phyloP scores from a whole-genome alignment of 2,329 filamentous ascomycete genomes.

The Neocucurbitaria cava region DNA sequence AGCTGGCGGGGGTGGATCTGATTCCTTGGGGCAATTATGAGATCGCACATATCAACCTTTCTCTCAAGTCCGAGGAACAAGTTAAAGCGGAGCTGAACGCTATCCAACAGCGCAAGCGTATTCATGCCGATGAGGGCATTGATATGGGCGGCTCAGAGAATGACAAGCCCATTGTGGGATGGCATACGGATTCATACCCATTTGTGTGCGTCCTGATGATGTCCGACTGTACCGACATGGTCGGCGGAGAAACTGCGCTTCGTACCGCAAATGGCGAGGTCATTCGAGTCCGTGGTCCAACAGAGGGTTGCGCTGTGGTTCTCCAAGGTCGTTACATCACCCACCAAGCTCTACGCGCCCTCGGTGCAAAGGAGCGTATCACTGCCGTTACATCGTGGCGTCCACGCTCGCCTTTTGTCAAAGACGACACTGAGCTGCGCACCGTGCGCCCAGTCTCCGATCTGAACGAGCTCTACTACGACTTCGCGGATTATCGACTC shows the following conservation, averaged over 20 bases:
- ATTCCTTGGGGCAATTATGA: slow-evolving; percentile 65
- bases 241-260: slow-evolving; percentile 70
- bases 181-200: slow-evolving; percentile 71
- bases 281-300: slow-evolving; percentile 65
- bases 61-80: slow-evolving; percentile 56
- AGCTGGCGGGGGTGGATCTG: slow-evolving; percentile 65
- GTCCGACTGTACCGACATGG: slow-evolving; percentile 67
- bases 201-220: slow-evolving; percentile 76
- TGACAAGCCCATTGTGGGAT: slow-evolving; percentile 64
- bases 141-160: slow-evolving; percentile 55
- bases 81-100: slow-evolving; percentile 53
- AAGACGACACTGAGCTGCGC: slow-evolving; percentile 67
- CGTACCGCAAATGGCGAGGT: slow-evolving; percentile 61
- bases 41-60: slow-evolving; percentile 66
- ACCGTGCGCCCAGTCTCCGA: slow-evolving; percentile 67
- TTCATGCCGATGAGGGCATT: slow-evolving; percentile 52
- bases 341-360: slow-evolving; percentile 67
- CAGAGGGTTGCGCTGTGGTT: slow-evolving; percentile 68
- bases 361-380: slow-evolving; percentile 67
- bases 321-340: slow-evolving; percentile 72
- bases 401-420: slow-evolving; percentile 60
- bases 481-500: slow-evolving; percentile 68
- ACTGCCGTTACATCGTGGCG: slow-evolving; percentile 72
- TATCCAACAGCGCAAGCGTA: slow-evolving; percentile 47
- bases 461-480: slow-evolving; percentile 64